These are phyloP conservation scores for Calonectria hawksworthii DNA, from an alignment of 2,329 filamentous ascomycete genomes.

Conservation along the genomic window DNA sequence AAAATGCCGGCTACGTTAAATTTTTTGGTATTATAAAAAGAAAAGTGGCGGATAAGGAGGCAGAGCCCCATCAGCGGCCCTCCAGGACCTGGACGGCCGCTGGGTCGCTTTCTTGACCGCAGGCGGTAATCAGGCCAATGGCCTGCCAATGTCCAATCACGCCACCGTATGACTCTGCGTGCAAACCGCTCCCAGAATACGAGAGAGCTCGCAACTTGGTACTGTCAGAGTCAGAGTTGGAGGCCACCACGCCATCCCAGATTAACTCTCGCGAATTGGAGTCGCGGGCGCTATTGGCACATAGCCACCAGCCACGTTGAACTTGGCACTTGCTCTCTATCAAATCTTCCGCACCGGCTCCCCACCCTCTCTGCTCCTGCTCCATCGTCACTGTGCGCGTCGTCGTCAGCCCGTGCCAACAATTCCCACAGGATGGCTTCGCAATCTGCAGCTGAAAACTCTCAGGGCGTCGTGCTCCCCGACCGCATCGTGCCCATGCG, in stretches of 20 bases:
- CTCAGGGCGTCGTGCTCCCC: constrained; percentile 31
- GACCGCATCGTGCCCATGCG: constrained; percentile 55
- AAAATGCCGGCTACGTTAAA: not conserved
- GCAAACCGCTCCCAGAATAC: not conserved
- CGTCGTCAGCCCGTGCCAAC: constrained; percentile 10
- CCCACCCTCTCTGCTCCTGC: not conserved
- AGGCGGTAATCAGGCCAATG: not conserved
- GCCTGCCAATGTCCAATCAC: not conserved
- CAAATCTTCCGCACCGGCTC: not conserved
- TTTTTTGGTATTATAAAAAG: constrained; percentile 9
- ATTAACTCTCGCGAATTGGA: not conserved
- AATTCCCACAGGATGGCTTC: constrained; percentile 29
- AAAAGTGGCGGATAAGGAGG: constrained; percentile 9
- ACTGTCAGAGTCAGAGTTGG: not conserved
- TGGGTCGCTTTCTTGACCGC: not conserved
- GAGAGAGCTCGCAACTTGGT: not conserved
- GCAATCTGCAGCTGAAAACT: constrained; percentile 4
- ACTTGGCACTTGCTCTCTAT: constrained; percentile 1
- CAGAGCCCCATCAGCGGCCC: not conserved
- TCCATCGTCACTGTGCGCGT: not conserved
- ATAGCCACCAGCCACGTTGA: constrained; percentile 6
- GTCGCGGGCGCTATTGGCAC: not conserved
- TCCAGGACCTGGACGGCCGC: not conserved
- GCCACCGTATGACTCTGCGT: not conserved
- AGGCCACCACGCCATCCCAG: not conserved